A percentile compares a stretch with the other conserved stretches of the same genome.
Evolutionary conservation across 73 alveolate genomes (phyloP).

Genomic region (Uronychia setigera): DNA sequence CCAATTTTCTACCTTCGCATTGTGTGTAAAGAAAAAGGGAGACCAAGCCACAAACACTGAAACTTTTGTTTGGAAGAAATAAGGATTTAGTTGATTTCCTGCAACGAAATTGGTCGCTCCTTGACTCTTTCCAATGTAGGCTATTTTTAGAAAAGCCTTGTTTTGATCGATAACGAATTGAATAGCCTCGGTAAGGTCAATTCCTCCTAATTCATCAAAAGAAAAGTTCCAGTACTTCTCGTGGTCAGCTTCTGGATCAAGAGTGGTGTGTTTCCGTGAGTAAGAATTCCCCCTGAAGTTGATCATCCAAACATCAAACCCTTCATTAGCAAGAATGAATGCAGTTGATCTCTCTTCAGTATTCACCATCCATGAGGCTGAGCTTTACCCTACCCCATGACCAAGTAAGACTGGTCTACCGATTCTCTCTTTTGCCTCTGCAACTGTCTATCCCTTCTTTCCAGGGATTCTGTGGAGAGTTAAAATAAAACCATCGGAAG

Average conservation of each 20-base stretch:
- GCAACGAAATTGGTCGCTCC: slow-evolving; percentile 73
- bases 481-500: slow-evolving; percentile 94
- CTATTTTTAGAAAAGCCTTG: slow-evolving; percentile 33
- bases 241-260: slow-evolving; percentile 46
- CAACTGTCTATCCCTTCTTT: slow-evolving; percentile 5
- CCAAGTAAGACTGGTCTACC: slow-evolving; percentile 61
- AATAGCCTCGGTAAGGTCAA: slow-evolving; percentile 82
- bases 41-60: slow-evolving; percentile 21
- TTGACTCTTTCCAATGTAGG: slow-evolving; percentile 90
- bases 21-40: no score
- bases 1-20: no score
- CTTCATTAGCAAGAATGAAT: slow-evolving; percentile 65
- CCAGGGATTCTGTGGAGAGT: slow-evolving; percentile 88
- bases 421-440: slow-evolving; percentile 13
- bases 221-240: slow-evolving; percentile 90
- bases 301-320: slow-evolving; percentile 88
- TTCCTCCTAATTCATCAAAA: slow-evolving; percentile 76
- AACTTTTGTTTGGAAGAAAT: slow-evolving; percentile 12
- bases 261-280: slow-evolving; percentile 49
- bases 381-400: slow-evolving; percentile 80
- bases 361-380: slow-evolving; percentile 73
- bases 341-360: slow-evolving; percentile 48
- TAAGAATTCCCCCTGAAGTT: slow-evolving; percentile 87
- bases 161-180: slow-evolving; percentile 54
- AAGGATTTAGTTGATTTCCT: not conserved